Evolutionary conservation across 495 filamentous ascomycete genomes (phyloP).

Genomic region (Penicillium manginii): DNA sequence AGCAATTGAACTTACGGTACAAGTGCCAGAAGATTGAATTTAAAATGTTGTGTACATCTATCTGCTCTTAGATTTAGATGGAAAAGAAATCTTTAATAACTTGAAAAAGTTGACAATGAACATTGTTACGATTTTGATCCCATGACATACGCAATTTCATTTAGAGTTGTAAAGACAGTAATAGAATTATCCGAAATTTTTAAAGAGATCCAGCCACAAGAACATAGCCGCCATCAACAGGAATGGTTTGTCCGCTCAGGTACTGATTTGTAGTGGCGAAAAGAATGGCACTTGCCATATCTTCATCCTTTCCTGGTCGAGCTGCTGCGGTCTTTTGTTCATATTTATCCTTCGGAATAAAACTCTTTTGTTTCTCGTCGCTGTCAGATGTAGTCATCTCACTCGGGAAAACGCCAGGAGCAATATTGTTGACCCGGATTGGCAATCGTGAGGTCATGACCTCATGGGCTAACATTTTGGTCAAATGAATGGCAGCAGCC

Average conservation of each 20-base stretch:
- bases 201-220: background rate
- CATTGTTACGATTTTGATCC: too few relatives aligned
- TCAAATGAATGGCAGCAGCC: conserved; percentile 56
- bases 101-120: too few relatives aligned
- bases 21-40: too few relatives aligned
- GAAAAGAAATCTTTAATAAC: too few relatives aligned
- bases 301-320: background rate
- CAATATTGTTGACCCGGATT: conserved; percentile 57
- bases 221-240: background rate
- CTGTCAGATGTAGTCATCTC: conserved; percentile 60
- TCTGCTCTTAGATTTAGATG: too few relatives aligned
- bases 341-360: background rate
- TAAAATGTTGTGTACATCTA: too few relatives aligned
- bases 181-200: background rate
- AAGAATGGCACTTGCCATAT: background rate
- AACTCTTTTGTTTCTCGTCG: conserved; percentile 59
- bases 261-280: background rate
- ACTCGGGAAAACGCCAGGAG: conserved; percentile 57
- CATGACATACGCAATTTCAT: background rate
- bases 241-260: background rate
- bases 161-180: background rate
- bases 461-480: conserved; percentile 58
- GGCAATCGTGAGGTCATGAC: conserved; percentile 43
- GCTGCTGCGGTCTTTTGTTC: background rate
- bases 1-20: too few relatives aligned